Evolutionary conservation across 1,284 basidiomycete genomes (phyloP), one percentile per base, ranked within the genome.

Genomic region (Golubevia pallescens): DNA sequence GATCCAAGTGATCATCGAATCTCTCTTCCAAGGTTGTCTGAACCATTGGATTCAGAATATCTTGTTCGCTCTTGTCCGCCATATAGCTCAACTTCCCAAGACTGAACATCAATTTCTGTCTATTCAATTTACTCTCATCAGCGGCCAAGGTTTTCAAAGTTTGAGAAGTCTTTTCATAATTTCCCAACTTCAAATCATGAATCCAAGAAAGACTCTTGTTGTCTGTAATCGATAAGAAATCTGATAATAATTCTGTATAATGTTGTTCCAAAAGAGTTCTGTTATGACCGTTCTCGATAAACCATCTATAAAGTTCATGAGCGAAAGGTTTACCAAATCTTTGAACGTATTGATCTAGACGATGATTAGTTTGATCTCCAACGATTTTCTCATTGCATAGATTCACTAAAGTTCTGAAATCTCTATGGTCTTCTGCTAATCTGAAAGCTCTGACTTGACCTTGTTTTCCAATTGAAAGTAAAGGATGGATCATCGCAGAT

Each of bases 381-480:
- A 5, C 24, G 10, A 13, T 56, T 28, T 10, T 5, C 10, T 56
- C 54, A 13, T 56, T 56, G 24, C 54, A 56, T 6, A 56, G 54
- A 5, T 56, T 13, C 6, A 32, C 24, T 13, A 56, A 56, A 32
- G 54, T 56, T 21, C 54, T 21, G 54, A 56, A 56, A 56, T 56
- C 54, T 21, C 20, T 13, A 56, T 56, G 24, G 10, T 13, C 6
- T 28, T 56, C 54, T 56, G 54, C 54, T 21, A 56, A 32, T 28
- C 10, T 13, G 54, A 56, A 56, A 21, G 54, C 54, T 28, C 13
- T 28, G 54, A 6, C 20, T 16, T 19, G 1, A 16, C 19, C 19
- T 10, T 56, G 20, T 21, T 10, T 56, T 56, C 20, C 20, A 13
- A 56, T 13, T 56, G 54, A 2, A 2, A 56, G 54, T 4, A 85